Percentiles rank a stretch among this genome's conserved stretches.
Conservation (phyloP, 2,329 filamentous ascomycete species). For the Sordariomycetes sp. region DNA sequence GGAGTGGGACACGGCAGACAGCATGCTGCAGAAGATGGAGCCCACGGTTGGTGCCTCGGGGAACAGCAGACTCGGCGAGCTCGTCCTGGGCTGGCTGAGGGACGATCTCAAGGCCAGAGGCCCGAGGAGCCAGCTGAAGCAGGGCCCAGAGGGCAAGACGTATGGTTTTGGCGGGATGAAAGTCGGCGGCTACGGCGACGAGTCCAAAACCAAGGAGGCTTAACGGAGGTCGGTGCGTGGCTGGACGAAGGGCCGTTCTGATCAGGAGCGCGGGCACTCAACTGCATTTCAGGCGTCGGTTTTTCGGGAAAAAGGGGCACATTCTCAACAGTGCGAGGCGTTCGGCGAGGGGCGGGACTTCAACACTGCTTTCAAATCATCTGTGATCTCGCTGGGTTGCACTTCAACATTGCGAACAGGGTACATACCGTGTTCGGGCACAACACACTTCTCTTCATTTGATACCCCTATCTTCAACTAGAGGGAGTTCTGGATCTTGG, state of each 20-base stretch:
- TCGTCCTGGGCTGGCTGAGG: constrained; percentile 82
- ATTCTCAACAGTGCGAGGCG: constrained; percentile 15
- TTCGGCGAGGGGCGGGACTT: constrained; percentile 14
- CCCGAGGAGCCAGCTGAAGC: constrained; percentile 53
- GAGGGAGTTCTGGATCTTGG: constrained; percentile 12
- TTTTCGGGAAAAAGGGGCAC: constrained; percentile 8
- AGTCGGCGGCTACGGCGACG: constrained; percentile 49
- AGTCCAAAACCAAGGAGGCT: constrained; percentile 28
- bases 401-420: constrained; percentile 17
- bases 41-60: constrained; percentile 35
- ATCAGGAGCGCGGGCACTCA: constrained; percentile 15
- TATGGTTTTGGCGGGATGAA: constrained; percentile 43
- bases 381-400: constrained; percentile 10
- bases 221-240: too few species aligned
- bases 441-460: constrained; percentile 11
- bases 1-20: constrained; percentile 70
- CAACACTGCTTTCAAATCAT: constrained; percentile 18
- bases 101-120: constrained; percentile 73
- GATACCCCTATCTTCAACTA: constrained; percentile 27
- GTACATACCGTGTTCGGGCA: neutral
- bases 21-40: constrained; percentile 44
- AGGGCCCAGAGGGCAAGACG: constrained; percentile 54
- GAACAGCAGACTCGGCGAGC: constrained; percentile 76
- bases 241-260: too few species aligned
- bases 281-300: constrained; percentile 17